These are phyloP conservation scores for Lyophyllum decastes DNA, from an alignment of 768 basidiomycete genomes.

Conservation along the genomic window DNA sequence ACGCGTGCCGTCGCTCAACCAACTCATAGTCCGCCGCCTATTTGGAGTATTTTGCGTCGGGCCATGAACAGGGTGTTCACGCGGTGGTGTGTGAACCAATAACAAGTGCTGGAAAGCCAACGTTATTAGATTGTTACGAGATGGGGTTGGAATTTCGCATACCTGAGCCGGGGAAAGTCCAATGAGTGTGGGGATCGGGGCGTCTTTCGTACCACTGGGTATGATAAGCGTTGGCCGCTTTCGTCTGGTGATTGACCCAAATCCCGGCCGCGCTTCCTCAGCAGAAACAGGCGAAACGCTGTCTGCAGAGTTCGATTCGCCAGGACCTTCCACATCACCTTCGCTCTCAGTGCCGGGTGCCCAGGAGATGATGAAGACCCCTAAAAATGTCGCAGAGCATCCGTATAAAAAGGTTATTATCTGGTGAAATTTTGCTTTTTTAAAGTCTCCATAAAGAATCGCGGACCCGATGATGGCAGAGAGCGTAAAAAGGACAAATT, in stretches of 20 bases:
- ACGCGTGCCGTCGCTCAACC: conserved; percentile 24
- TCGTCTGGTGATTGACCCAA: conserved; percentile 39
- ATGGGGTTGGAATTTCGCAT: conserved; percentile 13
- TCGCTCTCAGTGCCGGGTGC: conserved; percentile 35
- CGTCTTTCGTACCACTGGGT: conserved; percentile 44
- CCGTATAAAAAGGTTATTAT: conserved; percentile 86
- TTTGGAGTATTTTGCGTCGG: conserved; percentile 30
- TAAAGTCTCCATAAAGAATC: conserved; percentile 93
- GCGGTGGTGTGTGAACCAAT: conserved; percentile 65
- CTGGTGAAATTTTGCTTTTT: conserved; percentile 76
- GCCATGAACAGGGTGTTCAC: conserved; percentile 40
- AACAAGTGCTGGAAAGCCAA: conserved; percentile 51
- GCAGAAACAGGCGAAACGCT: conserved; percentile 15
- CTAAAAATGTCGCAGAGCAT: conserved; percentile 85
- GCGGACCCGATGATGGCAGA: conserved; percentile 93
- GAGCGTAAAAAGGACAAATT: conserved; percentile 94
- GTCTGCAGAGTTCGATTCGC: conserved; percentile 18
- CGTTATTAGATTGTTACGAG: conserved; percentile 1
- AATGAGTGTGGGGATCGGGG: conserved; percentile 56
- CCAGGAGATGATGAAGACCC: conserved; percentile 88
- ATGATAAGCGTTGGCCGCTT: conserved; percentile 49
- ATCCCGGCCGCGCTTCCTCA: conserved; percentile 27
- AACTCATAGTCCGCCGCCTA: conserved; percentile 42
- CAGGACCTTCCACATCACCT: conserved; percentile 31
- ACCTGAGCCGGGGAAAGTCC: conserved; percentile 79